Conservation (phyloP, 129 eudicot genomes). For the Pseudognaphalium luteoalbum region DNA sequence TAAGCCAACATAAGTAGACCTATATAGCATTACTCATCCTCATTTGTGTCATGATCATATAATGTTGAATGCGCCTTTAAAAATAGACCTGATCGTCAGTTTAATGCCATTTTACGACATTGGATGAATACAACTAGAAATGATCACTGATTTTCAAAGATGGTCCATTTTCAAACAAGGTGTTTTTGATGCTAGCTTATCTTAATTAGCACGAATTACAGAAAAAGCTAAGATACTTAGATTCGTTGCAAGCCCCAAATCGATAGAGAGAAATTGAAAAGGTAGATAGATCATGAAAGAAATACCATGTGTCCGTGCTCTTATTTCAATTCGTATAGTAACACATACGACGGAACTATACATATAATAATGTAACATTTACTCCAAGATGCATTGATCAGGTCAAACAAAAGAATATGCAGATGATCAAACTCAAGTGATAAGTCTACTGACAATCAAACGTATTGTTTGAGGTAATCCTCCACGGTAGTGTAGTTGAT, state of each 20-base stretch:
- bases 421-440: background rate
- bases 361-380: background rate
- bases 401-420: background rate
- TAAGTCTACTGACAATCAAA: slow-evolving; percentile 4
- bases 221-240: too few species aligned
- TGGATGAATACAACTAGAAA: too few species aligned
- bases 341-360: background rate
- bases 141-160: too few species aligned
- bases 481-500: slow-evolving; percentile 37
- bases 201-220: too few species aligned
- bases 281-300: background rate
- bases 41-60: too few species aligned
- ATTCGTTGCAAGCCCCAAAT: background rate
- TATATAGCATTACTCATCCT: too few species aligned
- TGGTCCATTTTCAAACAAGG: too few species aligned
- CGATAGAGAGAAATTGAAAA: background rate
- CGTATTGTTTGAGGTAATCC: slow-evolving; percentile 42
- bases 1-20: too few species aligned
- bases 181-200: too few species aligned
- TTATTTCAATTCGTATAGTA: background rate
- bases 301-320: background rate
- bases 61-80: too few species aligned
- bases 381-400: background rate
- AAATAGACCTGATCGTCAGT: too few species aligned
- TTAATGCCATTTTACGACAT: too few species aligned